Percentiles rank a stretch among this genome's conserved stretches.
Conservation (phyloP, 129 eudicot species). For the Flaveria ramosissima region DNA sequence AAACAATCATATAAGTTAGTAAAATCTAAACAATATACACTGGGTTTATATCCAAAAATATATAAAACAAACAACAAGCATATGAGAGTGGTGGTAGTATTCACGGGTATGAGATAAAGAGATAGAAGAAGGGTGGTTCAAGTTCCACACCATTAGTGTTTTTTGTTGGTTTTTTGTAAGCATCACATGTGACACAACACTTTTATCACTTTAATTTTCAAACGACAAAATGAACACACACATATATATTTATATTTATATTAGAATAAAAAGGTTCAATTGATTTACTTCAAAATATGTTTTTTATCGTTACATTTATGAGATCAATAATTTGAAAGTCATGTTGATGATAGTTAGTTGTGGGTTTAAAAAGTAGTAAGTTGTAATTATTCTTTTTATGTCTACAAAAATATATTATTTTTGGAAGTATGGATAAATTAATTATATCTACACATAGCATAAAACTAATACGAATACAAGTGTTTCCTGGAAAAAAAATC, state of each 20-base stretch:
- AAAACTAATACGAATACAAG: neutral
- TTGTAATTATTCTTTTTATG: too few species aligned
- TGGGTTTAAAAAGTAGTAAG: too few species aligned
- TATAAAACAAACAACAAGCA: conserved; percentile 2
- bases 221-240: neutral
- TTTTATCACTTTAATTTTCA: conserved; percentile 17
- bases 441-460: neutral
- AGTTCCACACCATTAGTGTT: conserved; percentile 9
- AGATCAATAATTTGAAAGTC: too few species aligned
- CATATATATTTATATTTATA: neutral
- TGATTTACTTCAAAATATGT: neutral
- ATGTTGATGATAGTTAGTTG: too few species aligned
- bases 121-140: conserved; percentile 36
- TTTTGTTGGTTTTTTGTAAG: conserved; percentile 26
- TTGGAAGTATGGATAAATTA: neutral
- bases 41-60: neutral
- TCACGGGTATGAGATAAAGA: conserved; percentile 36
- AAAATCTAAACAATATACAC: neutral
- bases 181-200: conserved; percentile 15
- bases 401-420: too few species aligned
- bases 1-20: neutral
- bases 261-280: neutral
- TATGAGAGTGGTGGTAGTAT: conserved; percentile 2
- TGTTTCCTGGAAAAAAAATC: too few species aligned
- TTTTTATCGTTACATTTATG: neutral